Conservation (phyloP, 1,139 yeast genomes). For the Magnusiomyces tetraspermus region DNA sequence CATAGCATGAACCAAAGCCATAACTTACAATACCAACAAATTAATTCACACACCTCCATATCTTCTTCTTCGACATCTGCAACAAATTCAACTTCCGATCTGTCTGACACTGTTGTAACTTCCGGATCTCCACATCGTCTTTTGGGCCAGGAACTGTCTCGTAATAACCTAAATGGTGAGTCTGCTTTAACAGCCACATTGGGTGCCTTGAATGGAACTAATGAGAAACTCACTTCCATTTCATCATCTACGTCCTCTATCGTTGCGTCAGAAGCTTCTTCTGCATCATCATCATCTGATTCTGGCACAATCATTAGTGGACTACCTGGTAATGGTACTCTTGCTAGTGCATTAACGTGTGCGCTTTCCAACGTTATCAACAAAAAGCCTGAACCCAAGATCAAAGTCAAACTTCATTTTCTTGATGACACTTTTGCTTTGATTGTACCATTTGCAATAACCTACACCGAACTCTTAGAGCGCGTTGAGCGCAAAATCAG, state of each 20-base stretch:
- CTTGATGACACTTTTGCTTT: constrained; percentile 37
- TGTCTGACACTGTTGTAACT: not conserved
- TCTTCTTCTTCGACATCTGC: not conserved
- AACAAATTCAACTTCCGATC: not conserved
- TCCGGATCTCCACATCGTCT: not conserved
- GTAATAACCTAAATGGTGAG: not conserved
- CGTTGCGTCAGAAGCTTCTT: too few relatives aligned
- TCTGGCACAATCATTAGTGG: not conserved
- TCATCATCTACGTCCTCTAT: not conserved
- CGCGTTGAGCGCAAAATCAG: constrained; percentile 40
- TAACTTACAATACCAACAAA: not conserved
- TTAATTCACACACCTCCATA: not conserved
- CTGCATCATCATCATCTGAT: not conserved
- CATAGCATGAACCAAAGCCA: not conserved
- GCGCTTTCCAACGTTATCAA: not conserved
- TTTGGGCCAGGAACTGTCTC: not conserved
- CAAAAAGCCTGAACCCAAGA: constrained; percentile 4
- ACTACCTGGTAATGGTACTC: not conserved
- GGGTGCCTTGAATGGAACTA: not conserved
- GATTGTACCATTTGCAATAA: constrained; percentile 40
- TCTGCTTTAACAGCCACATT: not conserved
- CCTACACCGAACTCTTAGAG: constrained; percentile 40
- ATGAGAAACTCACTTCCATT: not conserved
- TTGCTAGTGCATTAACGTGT: not conserved
- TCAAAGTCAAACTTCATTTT: constrained; percentile 45